A percentile compares a stretch with the other conserved stretches of the same genome.
Conservation (phyloP, 2,329 filamentous ascomycete species). For the Atkinsonella hypoxylon region DNA sequence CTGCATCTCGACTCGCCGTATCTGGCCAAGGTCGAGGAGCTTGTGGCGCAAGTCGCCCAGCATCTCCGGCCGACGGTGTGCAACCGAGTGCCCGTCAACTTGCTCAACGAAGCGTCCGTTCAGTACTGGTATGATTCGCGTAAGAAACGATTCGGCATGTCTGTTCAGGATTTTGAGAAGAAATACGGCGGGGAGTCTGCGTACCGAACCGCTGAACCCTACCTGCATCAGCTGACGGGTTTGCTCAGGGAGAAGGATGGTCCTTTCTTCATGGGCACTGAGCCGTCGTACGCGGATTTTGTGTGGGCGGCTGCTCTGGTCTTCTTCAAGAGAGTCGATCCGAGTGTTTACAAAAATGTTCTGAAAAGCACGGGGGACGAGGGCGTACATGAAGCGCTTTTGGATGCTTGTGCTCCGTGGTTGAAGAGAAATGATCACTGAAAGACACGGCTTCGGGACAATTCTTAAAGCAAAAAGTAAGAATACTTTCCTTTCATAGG, state of each 20-base stretch:
- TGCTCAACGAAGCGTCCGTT: constrained; percentile 39
- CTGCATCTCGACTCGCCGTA: constrained; percentile 44
- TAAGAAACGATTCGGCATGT: constrained; percentile 34
- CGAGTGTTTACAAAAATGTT: constrained; percentile 21
- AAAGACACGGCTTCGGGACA: background rate
- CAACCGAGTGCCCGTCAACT: constrained; percentile 31
- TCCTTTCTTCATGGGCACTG: constrained; percentile 48
- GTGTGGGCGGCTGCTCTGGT: constrained; percentile 38
- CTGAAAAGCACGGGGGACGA: constrained; percentile 26
- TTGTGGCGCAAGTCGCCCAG: constrained; percentile 21
- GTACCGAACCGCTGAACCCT: constrained; percentile 32
- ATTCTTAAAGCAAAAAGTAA: background rate
- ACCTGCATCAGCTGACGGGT: constrained; percentile 15
- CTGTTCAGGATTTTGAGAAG: constrained; percentile 35
- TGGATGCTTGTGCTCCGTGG: constrained; percentile 30
- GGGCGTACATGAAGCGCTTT: constrained; percentile 24
- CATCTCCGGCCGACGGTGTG: constrained; percentile 31
- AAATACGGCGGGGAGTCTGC: constrained; percentile 36
- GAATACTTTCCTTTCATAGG: too few relatives aligned
- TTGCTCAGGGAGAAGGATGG: constrained; percentile 44
- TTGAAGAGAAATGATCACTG: constrained; percentile 26
- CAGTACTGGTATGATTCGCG: constrained; percentile 47
- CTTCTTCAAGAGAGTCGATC: constrained; percentile 25
- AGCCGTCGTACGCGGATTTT: constrained; percentile 45
- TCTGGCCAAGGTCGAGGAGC: constrained; percentile 29